phyloP scores from a whole-genome alignment of 108 stramenopile genomes.

The Cyclotella atomus region DNA sequence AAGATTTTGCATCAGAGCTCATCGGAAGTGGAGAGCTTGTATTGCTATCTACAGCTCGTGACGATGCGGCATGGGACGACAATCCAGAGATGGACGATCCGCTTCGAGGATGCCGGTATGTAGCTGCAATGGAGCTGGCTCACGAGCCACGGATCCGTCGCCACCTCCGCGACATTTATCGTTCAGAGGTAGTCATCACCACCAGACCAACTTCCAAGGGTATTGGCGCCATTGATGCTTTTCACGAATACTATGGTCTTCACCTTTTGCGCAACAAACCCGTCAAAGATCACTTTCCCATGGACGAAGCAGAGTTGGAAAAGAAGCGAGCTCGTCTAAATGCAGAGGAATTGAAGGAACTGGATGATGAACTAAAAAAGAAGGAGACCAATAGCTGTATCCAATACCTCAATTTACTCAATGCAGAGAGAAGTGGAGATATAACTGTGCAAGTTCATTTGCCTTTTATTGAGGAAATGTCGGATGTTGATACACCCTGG shows the following conservation, averaged over 20 bases:
- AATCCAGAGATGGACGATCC: slow-evolving; percentile 64
- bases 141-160: slow-evolving; percentile 85
- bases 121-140: slow-evolving; percentile 89
- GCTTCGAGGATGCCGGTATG: slow-evolving; percentile 81
- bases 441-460: slow-evolving; percentile 73
- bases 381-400: slow-evolving; percentile 72
- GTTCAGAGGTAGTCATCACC: slow-evolving; percentile 67
- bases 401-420: slow-evolving; percentile 82
- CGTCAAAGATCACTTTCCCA: slow-evolving; percentile 83
- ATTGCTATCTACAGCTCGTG: slow-evolving; percentile 60
- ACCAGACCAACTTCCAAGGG: slow-evolving; percentile 88
- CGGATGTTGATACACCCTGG: slow-evolving; percentile 56
- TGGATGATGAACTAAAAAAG: slow-evolving; percentile 67
- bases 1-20: slow-evolving; percentile 76
- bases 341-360: slow-evolving; percentile 65
- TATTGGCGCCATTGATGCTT: slow-evolving; percentile 75
- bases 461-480: slow-evolving; percentile 47
- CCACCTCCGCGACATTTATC: slow-evolving; percentile 71
- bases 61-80: slow-evolving; percentile 52
- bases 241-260: slow-evolving; percentile 88
- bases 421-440: slow-evolving; percentile 78
- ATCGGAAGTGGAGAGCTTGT: slow-evolving; percentile 86
- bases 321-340: slow-evolving; percentile 53
- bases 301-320: slow-evolving; percentile 60
- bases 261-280: slow-evolving; percentile 82